Evolutionary conservation across 805 yeast genomes (phyloP), one percentile per base, ranked within the genome.

Genomic region (Jamesozyma spencerorum): DNA sequence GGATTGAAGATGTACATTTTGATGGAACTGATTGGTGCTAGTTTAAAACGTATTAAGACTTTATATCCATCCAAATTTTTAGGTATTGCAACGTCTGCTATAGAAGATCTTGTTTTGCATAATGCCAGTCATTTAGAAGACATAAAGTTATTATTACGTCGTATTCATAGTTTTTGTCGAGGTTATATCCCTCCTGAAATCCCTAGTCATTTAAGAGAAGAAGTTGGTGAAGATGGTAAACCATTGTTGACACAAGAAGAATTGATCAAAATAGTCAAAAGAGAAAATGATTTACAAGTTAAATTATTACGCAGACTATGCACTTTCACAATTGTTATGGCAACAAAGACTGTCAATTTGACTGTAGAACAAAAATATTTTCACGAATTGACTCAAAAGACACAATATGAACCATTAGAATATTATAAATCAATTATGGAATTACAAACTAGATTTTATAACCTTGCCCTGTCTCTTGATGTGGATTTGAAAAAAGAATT

Each of bases 41-140:
- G 79, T 32, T 56, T 84, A 51, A 74, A 71, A 47, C 65, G 79
- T 43, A 79, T 85, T 45, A 65, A 68, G 30, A 83, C 94, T 0
- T 57, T 75, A 15, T 78, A 80, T 53, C 96, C 97, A 6, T 82
- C 95, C 0, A 75, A 82, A 46, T 87, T 84, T 53, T 63, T 88
- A 36, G 71, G 81, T 1, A 81, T 85, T 73, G 75, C 80, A 0
- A 71, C 79, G 0, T 57, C 81, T 1, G 69, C 86, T 0, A 57
- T 79, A 29, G 61, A 81, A 39, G 76, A 76, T 37, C 70, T 75
- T 27, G 56, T 76, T 13, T 65, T 69, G 27, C 46, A 57, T 7
- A 75, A 77, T 46, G 54, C 62, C 5, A 62, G 60, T 15, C 44
- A 45, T 24, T 48, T 57, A 24, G 51, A 48, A 10, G 68, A 69